A percentile compares a stretch with the other conserved stretches of the same genome.
These are phyloP conservation scores for Starmerella kuoi DNA, from an alignment of 805 yeast species.

Conservation along the genomic window DNA sequence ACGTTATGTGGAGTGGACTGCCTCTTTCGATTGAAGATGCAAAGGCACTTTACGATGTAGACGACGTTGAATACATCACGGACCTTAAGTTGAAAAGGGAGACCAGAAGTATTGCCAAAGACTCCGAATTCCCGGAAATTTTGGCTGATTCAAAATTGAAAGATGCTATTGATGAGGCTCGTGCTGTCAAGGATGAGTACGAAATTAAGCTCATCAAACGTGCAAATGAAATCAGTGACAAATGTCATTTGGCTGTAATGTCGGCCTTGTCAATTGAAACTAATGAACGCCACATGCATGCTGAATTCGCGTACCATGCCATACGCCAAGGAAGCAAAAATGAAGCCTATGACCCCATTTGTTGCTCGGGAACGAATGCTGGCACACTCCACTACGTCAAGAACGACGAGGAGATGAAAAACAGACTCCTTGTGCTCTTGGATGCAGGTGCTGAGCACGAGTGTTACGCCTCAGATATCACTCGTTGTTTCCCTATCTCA, in stretches of 20 bases:
- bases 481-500: conserved; percentile 83
- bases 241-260: conserved; percentile 85
- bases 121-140: conserved; percentile 15
- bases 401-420: conserved; percentile 53
- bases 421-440: conserved; percentile 57
- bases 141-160: conserved; percentile 22
- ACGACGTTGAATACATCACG: conserved; percentile 55
- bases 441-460: conserved; percentile 99
- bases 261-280: conserved; percentile 75
- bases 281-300: conserved; percentile 86
- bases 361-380: conserved; percentile 86
- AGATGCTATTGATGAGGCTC: conserved; percentile 74
- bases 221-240: conserved; percentile 77
- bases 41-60: conserved; percentile 56
- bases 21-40: conserved; percentile 66
- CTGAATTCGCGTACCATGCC: conserved; percentile 88
- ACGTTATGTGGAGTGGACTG: conserved; percentile 91
- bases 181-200: conserved; percentile 71
- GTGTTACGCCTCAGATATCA: conserved; percentile 84
- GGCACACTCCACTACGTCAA: conserved; percentile 82
- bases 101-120: conserved; percentile 22
- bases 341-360: conserved; percentile 87
- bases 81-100: conserved; percentile 33
- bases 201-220: conserved; percentile 66
- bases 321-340: conserved; percentile 84